Evolutionary conservation across 2,329 filamentous ascomycete genomes (phyloP), one percentile per base, ranked within the genome.

Genomic region (Neoarthrinium moseri): DNA sequence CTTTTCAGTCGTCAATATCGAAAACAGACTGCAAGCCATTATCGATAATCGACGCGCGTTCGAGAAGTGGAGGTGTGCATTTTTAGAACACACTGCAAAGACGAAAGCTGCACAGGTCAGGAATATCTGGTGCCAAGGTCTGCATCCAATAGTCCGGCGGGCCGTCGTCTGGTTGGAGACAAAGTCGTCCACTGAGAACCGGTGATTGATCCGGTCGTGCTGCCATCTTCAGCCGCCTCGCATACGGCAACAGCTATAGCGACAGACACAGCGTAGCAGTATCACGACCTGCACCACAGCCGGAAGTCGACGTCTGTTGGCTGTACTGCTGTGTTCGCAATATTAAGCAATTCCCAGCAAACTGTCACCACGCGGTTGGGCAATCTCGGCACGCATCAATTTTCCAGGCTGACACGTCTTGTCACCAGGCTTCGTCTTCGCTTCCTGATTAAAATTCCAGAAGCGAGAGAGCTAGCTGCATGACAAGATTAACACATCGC

Each of bases 401-500:
- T 17, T 27, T 36, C 33, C 41, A 44, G 41, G 33, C 41, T 32
- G 22, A 13, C 18, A 30, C 40, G 22, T 22, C 17, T 18, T 22
- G 11, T 35, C 32, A 22, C 17, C 41, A 15, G n/a, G 17, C 32
- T 35, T 17, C 17, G 32, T 7, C 17, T 35, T 34, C 32, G 32
- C 32, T 23, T 32, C 12, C 22, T 32, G 24, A 23, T 23, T 21
- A 45, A 20, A 37, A 18, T 32, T 27, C 17, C 42, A 37, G 37
- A 29, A 44, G 33, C 42, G 42, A 44, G 43, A 39, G 12, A 15
- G 20, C 17, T 23, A 42, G 23, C 27, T 53, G 43, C 46, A 45
- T 50, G 34, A 36, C 46, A 41, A 42, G 32, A 39, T 45, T 45
- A 39, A 38, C 26, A 30, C 30, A 37, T 47, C 34, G 30, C 43